Base-by-base conservation (phyloP, 1,284 basidiomycete species). In the Trichosporon sp. region DNA sequence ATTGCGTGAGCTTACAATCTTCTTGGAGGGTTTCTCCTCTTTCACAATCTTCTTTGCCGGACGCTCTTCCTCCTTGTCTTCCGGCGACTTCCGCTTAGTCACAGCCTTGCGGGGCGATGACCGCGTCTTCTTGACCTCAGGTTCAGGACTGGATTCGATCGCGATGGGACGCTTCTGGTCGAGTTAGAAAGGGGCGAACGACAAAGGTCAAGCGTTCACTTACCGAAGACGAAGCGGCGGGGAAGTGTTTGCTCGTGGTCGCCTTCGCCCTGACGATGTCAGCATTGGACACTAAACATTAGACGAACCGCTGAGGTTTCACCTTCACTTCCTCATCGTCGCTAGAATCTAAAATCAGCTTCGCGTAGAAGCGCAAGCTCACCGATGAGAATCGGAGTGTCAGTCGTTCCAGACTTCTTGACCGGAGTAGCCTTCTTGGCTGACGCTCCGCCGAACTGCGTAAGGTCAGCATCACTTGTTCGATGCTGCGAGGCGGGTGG, bases 341-440 rank as follows among this genome's bases (percentile, higher is more conserved):
- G 56, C 56, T 60, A 6, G 56, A 60, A 29, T 60, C 56, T 60
- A 5, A 8, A 8, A n/a, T 60, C 18, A 60, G 56, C 31, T 9
- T 31, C 21, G 56, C 5, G 1, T 18, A 15, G 12, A n/a, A 6
- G 4, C 3, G 9, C 18, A 3, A 8, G 15, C 56, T 32, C 6
- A 60, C 56, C 56, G 6, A 60, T 60, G 4, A 60, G 29, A 18
- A 60, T 60, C 7, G 56, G 56, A 7, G 56, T 60, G 56, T 60
- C 56, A n/a, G 56, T 60, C 56, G 56, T 60, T 9, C 56, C 56
- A 8, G 27, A n/a, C 56, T 60, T 60, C 56, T 60, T 60, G 13
- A n/a, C 27, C 18, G 56, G 56, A 1, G 56, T 31, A 23, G 56
- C 18, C 27, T 60, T 60, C 56, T 60, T 60, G 11, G 56, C 56